phyloP scores from a whole-genome alignment of 495 filamentous ascomycete species.

The Talaromyces wortmannii region DNA sequence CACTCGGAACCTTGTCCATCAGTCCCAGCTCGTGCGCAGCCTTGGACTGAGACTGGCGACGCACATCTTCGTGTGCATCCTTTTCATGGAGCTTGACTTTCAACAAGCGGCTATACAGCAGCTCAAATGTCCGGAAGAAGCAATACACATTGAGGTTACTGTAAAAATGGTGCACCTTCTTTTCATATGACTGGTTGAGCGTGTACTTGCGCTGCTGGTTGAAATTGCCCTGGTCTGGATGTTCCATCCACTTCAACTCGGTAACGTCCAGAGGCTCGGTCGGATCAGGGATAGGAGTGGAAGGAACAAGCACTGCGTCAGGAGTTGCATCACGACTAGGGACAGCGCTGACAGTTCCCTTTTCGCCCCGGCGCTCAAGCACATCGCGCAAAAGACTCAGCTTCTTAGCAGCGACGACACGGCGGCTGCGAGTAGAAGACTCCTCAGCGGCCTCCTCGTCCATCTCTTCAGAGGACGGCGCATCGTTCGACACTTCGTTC shows the following conservation, averaged over 20 bases:
- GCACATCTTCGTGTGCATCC: constrained; percentile 64
- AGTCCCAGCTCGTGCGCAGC: constrained; percentile 75
- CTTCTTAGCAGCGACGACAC: constrained; percentile 62
- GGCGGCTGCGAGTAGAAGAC: constrained; percentile 48
- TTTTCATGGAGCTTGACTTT: constrained; percentile 73
- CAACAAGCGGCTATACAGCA: constrained; percentile 74
- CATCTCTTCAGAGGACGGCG: constrained; percentile 59
- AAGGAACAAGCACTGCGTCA: constrained; percentile 57
- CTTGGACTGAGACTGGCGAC: constrained; percentile 57
- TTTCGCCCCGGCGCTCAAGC: constrained; percentile 66
- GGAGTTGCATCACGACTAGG: constrained; percentile 85
- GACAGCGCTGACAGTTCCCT: constrained; percentile 56
- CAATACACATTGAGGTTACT: constrained; percentile 83
- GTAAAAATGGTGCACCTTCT: constrained; percentile 78
- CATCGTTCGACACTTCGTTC: constrained; percentile 54
- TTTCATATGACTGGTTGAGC: constrained; percentile 72
- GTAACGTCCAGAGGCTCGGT: constrained; percentile 40
- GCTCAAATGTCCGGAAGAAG: constrained; percentile 88
- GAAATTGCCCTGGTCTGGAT: constrained; percentile 45
- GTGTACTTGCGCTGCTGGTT: constrained; percentile 55
- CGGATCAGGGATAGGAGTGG: constrained; percentile 37
- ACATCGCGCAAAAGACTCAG: constrained; percentile 79
- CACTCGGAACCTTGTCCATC: constrained; percentile 66
- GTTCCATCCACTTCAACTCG: constrained; percentile 52
- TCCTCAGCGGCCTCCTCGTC: constrained; percentile 56